phyloP scores from a whole-genome alignment of 345 rosid species.

The Sisymbrium irio region DNA sequence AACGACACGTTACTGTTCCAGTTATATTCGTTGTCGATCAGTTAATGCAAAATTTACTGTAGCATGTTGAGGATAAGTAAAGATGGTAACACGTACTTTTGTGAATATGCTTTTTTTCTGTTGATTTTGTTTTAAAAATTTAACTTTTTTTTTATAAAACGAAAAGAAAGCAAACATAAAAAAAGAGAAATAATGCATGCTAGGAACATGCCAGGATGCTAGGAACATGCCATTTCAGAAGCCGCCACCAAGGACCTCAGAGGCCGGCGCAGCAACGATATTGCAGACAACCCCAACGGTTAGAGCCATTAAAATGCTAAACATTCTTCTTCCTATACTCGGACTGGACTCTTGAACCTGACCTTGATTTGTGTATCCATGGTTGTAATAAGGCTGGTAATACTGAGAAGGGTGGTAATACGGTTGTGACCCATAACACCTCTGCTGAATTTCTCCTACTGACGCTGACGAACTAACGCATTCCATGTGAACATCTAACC shows the following conservation, averaged over 20 bases:
- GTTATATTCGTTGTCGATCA: too few species aligned
- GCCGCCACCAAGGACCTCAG: background rate
- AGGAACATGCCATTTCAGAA: slow-evolving; percentile 14
- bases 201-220: background rate
- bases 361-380: slow-evolving; percentile 19
- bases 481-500: slow-evolving; percentile 37
- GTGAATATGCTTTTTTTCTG: too few species aligned
- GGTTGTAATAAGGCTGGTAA: slow-evolving; percentile 19
- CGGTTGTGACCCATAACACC: background rate
- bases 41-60: too few species aligned
- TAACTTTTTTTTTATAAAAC: background rate
- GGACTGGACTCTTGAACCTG: background rate
- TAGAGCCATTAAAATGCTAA: slow-evolving; percentile 2
- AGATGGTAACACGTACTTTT: too few species aligned
- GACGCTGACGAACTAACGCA: slow-evolving; percentile 24
- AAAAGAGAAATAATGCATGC: background rate
- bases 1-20: too few species aligned
- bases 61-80: too few species aligned
- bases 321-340: slow-evolving; percentile 23
- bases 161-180: background rate
- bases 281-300: slow-evolving; percentile 9
- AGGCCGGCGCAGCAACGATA: background rate
- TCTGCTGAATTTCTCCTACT: background rate
- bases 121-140: background rate
- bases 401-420: background rate